A percentile compares a stretch with the other conserved stretches of the same genome.
phyloP scores from a whole-genome alignment of 2,329 filamentous ascomycete species.

The Ophiobolus disseminans region DNA sequence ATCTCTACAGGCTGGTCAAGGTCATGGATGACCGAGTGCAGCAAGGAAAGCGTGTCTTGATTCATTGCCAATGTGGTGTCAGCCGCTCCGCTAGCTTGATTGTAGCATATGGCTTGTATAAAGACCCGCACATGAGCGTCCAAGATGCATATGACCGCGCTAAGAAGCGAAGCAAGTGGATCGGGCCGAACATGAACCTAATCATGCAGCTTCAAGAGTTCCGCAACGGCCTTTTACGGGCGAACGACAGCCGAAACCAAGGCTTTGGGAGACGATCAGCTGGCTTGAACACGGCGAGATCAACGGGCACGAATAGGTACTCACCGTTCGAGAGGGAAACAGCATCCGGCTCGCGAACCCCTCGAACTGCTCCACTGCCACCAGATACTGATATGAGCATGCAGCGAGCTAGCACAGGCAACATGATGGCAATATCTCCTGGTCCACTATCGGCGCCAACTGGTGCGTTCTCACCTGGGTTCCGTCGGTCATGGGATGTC shows the following conservation, averaged over 20 bases:
- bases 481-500: slow-evolving; percentile 51
- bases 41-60: slow-evolving; percentile 77
- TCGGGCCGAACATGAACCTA: slow-evolving; percentile 89
- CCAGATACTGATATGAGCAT: slow-evolving; percentile 57
- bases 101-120: slow-evolving; percentile 84
- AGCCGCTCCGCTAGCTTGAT: slow-evolving; percentile 86
- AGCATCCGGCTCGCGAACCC: slow-evolving; percentile 43
- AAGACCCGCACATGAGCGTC: slow-evolving; percentile 76
- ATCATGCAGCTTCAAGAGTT: slow-evolving; percentile 91
- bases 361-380: slow-evolving; percentile 48
- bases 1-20: slow-evolving; percentile 77
- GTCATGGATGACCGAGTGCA: slow-evolving; percentile 75
- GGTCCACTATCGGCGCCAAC: slow-evolving; percentile 51
- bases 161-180: slow-evolving; percentile 83
- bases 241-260: slow-evolving; percentile 43
- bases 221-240: slow-evolving; percentile 56
- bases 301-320: slow-evolving; percentile 35
- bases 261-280: slow-evolving; percentile 43
- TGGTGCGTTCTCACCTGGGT: slow-evolving; percentile 45
- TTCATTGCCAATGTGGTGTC: slow-evolving; percentile 87
- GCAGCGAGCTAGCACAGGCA: slow-evolving; percentile 54
- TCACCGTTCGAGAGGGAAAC: slow-evolving; percentile 43
- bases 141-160: slow-evolving; percentile 85
- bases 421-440: slow-evolving; percentile 51
- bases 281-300: slow-evolving; percentile 35